Evolutionary conservation across 2,329 filamentous ascomycete species (phyloP), one percentile per base, ranked within the genome.

Genomic region (Zelopaecilomyces penicillatus): DNA sequence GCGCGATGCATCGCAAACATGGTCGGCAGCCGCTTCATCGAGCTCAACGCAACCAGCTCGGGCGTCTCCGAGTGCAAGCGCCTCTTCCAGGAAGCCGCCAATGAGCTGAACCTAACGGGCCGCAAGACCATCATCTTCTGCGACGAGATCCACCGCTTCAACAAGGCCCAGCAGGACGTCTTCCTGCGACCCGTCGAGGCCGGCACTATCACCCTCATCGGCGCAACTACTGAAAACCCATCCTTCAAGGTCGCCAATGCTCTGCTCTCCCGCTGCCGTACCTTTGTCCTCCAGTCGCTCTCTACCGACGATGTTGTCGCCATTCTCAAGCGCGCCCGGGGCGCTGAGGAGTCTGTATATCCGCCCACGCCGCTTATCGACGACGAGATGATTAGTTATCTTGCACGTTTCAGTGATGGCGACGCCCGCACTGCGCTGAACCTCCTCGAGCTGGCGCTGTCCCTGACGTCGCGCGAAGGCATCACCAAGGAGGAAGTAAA

Each of bases 41-140:
- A 98, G 70, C 90, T 97, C 67, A 96, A 95, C 65, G 91, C 88
- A 50, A 96, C 91, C 2, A 89, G 81, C 54, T 84, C 83, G 5
- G 91, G 90, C 2, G 86, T 97, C 12, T 82, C 77, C 27, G 91
- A 97, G 62, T 90, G 85, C 74, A 95, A 96, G 67, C 93, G 89
- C 70, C 75, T 96, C 44, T 96, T 97, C 57, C 70, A 74, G 26
- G 89, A 96, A 53, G 90, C 93, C 0, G 80, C 78, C 48, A 86
- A 82, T 57, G 93, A 97, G 61, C 67, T 89, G 39, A 69, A 73
- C 1, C 70, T 97, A 42, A 94, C 88, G 0, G 91, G 91, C 2
- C 77, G 89, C 49, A 91, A 87, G 67, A 97, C 93, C 0, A 95
- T 98, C 51, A 81, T 98, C 51, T 98, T 98, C 63, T 96, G 91